Evolutionary conservation across 148 eudicot genomes (phyloP), one percentile per base, ranked within the genome.

Genomic region (Dysphania ambrosioides): DNA sequence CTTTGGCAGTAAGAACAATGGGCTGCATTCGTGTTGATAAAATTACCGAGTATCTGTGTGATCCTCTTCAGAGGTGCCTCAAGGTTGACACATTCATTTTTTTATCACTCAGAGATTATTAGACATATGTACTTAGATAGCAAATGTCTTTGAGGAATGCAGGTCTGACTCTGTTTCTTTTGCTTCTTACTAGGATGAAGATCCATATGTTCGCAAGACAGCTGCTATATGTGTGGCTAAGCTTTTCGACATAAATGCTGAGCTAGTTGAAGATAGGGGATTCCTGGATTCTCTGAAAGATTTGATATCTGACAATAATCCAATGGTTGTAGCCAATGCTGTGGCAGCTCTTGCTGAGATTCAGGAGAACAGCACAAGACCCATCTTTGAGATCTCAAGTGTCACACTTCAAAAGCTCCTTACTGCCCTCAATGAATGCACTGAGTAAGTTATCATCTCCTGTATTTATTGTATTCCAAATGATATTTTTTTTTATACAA

Each of bases 311-410:
- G 99, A 96, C 79, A 96, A 96, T 83, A 96, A 96, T 68, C 99
- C 99, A 29, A 96, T 96, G 99, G 99, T 96, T 72, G 99, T 96
- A 73, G 99, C 99, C 72, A 96, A 96, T 86, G 99, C 99, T 81
- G 97, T 96, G 73, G 99, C 99, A 31, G 97, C 99, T 72, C 91
- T 96, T 74, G 94, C 99, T 23, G 99, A 95, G 86, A 92, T 95
- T 84, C 97, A 95, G 79, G 99, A 95, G 80, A 88, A 80, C 74
- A 90, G 97, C 77, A 80, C 83, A 79, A 90, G 76, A 62, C 94
- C 97, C 57, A 83, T 95, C 72, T 92, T 95, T 82, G 99, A 92
- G 79, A 92, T 95, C 79, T 90, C 91, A 59, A 92, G 94, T 80
- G 88, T 86, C 72, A 95, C 97, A 66, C 91, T 95, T 59, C 66